These are phyloP conservation scores for Phialophora tarda DNA, from an alignment of 2,329 filamentous ascomycete species.

Conservation along the genomic window DNA sequence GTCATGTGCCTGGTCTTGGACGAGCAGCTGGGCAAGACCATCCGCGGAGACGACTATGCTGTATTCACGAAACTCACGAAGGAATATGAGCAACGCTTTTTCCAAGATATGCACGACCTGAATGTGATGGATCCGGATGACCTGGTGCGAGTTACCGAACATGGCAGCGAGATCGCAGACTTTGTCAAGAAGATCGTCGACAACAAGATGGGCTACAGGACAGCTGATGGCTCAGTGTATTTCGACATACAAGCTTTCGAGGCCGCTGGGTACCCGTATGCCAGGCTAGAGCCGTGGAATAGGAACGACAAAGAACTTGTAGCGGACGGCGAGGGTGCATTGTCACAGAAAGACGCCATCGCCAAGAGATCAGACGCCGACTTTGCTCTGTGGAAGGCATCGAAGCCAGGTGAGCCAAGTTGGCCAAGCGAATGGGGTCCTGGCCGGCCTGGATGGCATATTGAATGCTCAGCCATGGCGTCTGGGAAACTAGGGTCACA, in stretches of 20 bases:
- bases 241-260: slow-evolving; percentile 92
- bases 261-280: slow-evolving; percentile 81
- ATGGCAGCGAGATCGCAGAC: slow-evolving; percentile 80
- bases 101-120: slow-evolving; percentile 81
- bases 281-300: slow-evolving; percentile 82
- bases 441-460: slow-evolving; percentile 93
- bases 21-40: slow-evolving; percentile 59
- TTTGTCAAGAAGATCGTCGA: slow-evolving; percentile 83
- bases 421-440: slow-evolving; percentile 89
- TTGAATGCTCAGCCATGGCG: slow-evolving; percentile 96
- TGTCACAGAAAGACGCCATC: slow-evolving; percentile 61
- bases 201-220: slow-evolving; percentile 83
- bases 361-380: slow-evolving; percentile 79
- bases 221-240: slow-evolving; percentile 82
- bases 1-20: slow-evolving; percentile 85
- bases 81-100: slow-evolving; percentile 85
- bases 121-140: slow-evolving; percentile 84
- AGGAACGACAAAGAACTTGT: slow-evolving; percentile 80
- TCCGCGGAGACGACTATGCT: slow-evolving; percentile 66
- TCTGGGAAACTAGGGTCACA: slow-evolving; percentile 81
- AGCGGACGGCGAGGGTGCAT: slow-evolving; percentile 86
- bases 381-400: slow-evolving; percentile 93
- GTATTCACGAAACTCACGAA: slow-evolving; percentile 88
- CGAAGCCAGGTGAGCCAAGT: slow-evolving; percentile 86
- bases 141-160: slow-evolving; percentile 89